Base-by-base conservation (phyloP, 192 early-diverging fungal species). In the Coemansia umbellata region DNA sequence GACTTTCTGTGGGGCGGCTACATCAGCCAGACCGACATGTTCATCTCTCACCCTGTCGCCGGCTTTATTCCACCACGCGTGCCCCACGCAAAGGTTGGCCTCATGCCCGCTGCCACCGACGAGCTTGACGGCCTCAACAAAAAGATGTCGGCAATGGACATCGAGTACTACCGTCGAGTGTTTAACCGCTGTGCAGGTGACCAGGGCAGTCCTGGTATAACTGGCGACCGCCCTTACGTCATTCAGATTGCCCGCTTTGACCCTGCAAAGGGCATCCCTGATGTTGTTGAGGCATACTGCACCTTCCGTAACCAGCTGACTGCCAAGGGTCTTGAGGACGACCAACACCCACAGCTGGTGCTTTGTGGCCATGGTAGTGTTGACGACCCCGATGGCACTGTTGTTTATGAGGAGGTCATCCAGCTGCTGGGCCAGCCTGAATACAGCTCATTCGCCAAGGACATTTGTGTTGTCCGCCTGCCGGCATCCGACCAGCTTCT, bases 81-180 rank as follows among this genome's bases (percentile, higher is more conserved):
- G 24, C 89, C 89, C 21, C 69, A 66, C 32, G 59, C 71, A 26
- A 84, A 83, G 39, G 79, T 89, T 0, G 78, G 82, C 5, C 78
- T 89, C 49, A 61, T 91, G 55, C 85, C 87, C 22, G 89, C 90
- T 5, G 75, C 72, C 27, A 90, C 90, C 4, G 90, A 92, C 63
- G 82, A 78, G 53, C 73, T 92, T 15, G 90, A 92, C 53, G 90
- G 90, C 9, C 76, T 92, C 31, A 91, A 91, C 80, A 92, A 92
- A 58, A 56, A 69, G 27, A 69, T 92, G 22, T 75, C 36, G 11
- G 9, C 56, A 3, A 56, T 71, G 5, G 80, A 83, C 22, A 43
- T 84, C 17, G 63, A 77, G 44, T 91, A 88, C 73, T 87, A 87
- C 64, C 81, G 78, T 47, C 69, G 75, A n/a, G 78, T 91, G 19